Percentiles rank a stretch among this genome's conserved stretches.
phyloP scores from a whole-genome alignment of 257 asterid genomes.

The Solanum ahanhuiri region DNA sequence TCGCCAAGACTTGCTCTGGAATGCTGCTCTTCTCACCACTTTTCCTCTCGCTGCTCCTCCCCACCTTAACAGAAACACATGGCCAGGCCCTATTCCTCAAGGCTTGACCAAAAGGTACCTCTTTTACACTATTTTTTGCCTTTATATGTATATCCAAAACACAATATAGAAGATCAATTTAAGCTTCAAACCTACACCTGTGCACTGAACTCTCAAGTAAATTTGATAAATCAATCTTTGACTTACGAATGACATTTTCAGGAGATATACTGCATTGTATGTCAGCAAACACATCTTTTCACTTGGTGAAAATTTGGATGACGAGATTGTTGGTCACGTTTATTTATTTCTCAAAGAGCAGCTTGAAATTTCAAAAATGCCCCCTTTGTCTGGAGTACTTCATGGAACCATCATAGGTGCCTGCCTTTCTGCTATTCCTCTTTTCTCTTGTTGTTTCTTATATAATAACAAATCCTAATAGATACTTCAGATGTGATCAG shows the following conservation, averaged over 20 bases:
- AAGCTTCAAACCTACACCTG: not conserved
- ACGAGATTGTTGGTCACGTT: conserved; percentile 72
- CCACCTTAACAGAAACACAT: conserved; percentile 29
- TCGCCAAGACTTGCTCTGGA: conserved; percentile 60
- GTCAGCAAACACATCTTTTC: conserved; percentile 36
- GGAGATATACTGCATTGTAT: conserved; percentile 65
- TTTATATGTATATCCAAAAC: not conserved
- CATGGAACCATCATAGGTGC: conserved; percentile 78
- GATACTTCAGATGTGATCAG: not conserved
- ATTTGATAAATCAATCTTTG: not conserved
- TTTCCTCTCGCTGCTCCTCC: conserved; percentile 34
- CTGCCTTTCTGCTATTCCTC: not conserved
- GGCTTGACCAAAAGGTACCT: conserved; percentile 58
- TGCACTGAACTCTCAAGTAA: not conserved
- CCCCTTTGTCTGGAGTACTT: conserved; percentile 61
- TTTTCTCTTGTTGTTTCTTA: not conserved
- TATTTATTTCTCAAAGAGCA: conserved; percentile 77
- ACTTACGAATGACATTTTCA: conserved; percentile 15
- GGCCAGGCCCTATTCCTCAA: conserved; percentile 83
- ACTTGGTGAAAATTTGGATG: conserved; percentile 40
- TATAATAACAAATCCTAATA: not conserved
- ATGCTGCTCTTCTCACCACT: conserved; percentile 48
- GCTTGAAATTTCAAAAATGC: conserved; percentile 54
- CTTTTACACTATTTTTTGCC: not conserved
- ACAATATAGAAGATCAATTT: not conserved